Conservation (phyloP, 768 basidiomycete genomes). For the Lactarius quietus region DNA sequence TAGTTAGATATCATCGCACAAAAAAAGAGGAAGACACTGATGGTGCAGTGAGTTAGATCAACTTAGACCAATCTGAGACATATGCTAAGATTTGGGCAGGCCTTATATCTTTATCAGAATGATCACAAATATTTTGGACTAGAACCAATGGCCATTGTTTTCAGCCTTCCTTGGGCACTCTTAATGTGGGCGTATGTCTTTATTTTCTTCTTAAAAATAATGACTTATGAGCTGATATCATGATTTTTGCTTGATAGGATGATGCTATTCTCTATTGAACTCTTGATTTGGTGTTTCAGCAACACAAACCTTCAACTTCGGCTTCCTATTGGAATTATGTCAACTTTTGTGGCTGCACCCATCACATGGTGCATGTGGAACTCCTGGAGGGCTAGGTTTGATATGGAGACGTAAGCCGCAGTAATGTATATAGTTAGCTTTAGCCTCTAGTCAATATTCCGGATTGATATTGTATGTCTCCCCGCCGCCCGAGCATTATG, state of each 20-base stretch:
- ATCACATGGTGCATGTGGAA: background rate
- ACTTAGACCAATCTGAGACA: no score
- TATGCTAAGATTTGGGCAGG: conserved; percentile 5
- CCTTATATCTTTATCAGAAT: conserved; percentile 27
- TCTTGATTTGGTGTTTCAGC: background rate
- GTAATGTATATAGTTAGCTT: background rate
- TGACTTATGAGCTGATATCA: background rate
- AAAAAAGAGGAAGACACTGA: conserved; percentile 34
- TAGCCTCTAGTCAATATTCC: background rate
- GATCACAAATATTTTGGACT: conserved; percentile 38
- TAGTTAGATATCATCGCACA: conserved; percentile 41
- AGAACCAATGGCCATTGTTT: conserved; percentile 49
- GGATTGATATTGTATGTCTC: no score
- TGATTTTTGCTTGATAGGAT: background rate
- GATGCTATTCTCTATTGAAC: background rate
- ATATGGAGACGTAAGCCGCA: background rate
- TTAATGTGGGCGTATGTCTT: conserved; percentile 55
- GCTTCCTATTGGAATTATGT: background rate
- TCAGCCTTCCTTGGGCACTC: conserved; percentile 52
- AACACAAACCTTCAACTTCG: background rate
- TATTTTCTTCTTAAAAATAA: background rate
- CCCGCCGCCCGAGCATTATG: no score
- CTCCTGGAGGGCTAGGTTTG: background rate
- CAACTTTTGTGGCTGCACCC: background rate
- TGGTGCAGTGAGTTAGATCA: background rate